A percentile compares a stretch with the other conserved stretches of the same genome.
phyloP scores from a whole-genome alignment of 768 basidiomycete species.

The Suillus plorans region DNA sequence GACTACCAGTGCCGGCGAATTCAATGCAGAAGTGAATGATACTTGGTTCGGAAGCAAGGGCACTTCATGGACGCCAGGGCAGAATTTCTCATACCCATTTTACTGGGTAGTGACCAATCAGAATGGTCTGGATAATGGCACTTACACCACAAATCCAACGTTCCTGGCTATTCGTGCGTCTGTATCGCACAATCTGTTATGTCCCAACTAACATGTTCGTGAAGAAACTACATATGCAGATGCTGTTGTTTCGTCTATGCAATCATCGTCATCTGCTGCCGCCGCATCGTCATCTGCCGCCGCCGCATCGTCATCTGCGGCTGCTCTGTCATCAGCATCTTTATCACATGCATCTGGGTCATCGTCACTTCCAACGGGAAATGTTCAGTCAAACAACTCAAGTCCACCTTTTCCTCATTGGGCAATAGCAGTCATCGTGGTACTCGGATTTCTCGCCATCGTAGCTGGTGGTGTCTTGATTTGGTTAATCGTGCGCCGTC shows the following conservation, averaged over 20 bases:
- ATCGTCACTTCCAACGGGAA: constrained; percentile 27
- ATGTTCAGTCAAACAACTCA: constrained; percentile 43
- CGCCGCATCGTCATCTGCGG: constrained; percentile 41
- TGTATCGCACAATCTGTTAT: constrained; percentile 1
- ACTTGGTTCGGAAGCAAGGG: constrained; percentile 68
- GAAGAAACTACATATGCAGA: constrained; percentile 78
- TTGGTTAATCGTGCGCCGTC: constrained; percentile 71
- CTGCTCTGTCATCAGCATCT: constrained; percentile 35
- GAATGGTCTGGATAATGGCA: constrained; percentile 49
- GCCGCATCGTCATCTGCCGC: constrained; percentile 39
- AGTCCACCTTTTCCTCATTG: constrained; percentile 69
- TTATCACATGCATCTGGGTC: constrained; percentile 19
- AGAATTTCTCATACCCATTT: constrained; percentile 63
- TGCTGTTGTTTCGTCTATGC: constrained; percentile 57
- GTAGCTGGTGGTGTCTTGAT: constrained; percentile 63
- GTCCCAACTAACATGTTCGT: not conserved
- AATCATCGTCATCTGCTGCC: constrained; percentile 37
- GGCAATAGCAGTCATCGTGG: constrained; percentile 89
- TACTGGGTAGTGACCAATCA: constrained; percentile 78
- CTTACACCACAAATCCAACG: constrained; percentile 62
- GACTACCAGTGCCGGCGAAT: constrained; percentile 53
- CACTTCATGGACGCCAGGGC: constrained; percentile 42
- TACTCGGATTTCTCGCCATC: constrained; percentile 84
- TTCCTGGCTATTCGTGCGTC: constrained; percentile 82
- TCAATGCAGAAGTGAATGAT: constrained; percentile 65